A percentile compares a stretch with the other conserved stretches of the same genome.
phyloP scores from a whole-genome alignment of 768 basidiomycete genomes.

The Collybiopsis confluens region DNA sequence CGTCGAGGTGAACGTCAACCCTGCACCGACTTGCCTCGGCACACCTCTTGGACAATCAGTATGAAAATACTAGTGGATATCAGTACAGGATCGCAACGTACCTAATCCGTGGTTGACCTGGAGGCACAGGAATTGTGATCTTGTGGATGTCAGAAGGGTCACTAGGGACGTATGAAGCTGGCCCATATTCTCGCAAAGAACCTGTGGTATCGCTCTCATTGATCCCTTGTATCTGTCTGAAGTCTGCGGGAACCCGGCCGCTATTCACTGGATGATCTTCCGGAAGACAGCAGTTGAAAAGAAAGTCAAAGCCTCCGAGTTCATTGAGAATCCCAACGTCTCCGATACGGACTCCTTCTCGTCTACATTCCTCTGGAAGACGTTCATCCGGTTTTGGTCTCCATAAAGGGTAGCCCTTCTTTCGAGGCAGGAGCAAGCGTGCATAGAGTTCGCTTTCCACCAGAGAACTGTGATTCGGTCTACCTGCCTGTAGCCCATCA shows the following conservation, averaged over 20 bases:
- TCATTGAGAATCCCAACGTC: conserved; percentile 4
- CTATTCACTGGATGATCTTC: neutral
- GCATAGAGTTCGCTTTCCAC: neutral
- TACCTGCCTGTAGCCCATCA: no score
- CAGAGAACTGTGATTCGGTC: no score
- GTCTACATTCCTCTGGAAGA: neutral
- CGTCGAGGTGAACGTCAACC: neutral
- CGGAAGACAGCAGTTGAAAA: conserved; percentile 1
- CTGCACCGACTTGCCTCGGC: neutral
- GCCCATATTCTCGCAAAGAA: neutral
- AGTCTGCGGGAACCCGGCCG: neutral
- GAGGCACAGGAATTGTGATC: neutral
- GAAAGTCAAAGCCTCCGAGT: neutral
- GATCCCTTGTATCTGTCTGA: neutral
- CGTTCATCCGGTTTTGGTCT: neutral
- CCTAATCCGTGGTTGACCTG: neutral
- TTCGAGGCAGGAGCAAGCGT: neutral
- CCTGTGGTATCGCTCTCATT: neutral
- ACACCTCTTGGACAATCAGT: neutral
- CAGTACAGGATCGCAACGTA: neutral
- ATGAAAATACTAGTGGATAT: neutral
- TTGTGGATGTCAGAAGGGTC: neutral
- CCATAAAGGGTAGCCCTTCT: conserved; percentile 2
- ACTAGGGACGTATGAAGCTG: neutral
- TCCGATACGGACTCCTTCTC: neutral